phyloP scores from a whole-genome alignment of 768 basidiomycete species.

The Hericium alpestre region DNA sequence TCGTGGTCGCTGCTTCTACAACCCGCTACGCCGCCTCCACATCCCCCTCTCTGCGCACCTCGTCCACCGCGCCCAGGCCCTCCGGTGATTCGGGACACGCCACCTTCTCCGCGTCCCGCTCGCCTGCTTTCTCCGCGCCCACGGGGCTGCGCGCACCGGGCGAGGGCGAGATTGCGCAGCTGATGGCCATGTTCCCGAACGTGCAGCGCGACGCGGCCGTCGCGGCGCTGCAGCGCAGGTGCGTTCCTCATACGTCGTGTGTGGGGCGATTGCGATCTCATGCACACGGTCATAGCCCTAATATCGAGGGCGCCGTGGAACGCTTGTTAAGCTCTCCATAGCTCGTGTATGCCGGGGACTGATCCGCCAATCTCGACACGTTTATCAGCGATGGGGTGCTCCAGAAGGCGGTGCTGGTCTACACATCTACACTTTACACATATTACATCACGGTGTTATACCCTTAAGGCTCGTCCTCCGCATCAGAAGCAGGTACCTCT shows the following conservation, averaged over 20 bases:
- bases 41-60: too few species aligned
- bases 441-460: too few species aligned
- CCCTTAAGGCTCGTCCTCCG: slow-evolving; percentile 24
- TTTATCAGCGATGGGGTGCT: too few species aligned
- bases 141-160: slow-evolving; percentile 58
- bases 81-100: not conserved
- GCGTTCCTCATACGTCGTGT: slow-evolving; percentile 14
- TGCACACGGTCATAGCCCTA: slow-evolving; percentile 36
- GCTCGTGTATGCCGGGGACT: too few species aligned
- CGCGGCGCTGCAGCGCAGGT: slow-evolving; percentile 77
- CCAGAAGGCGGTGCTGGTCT: too few species aligned
- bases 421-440: not conserved
- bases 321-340: slow-evolving; percentile 45
- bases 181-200: slow-evolving; percentile 80
- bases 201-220: slow-evolving; percentile 62
- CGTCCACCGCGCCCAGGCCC: too few species aligned
- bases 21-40: too few species aligned
- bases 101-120: not conserved
- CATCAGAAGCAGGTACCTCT: slow-evolving; percentile 31
- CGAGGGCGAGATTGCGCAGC: slow-evolving; percentile 64
- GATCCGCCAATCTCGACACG: too few species aligned
- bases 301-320: slow-evolving; percentile 76
- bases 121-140: slow-evolving; percentile 19
- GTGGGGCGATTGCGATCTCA: not conserved
- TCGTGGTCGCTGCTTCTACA: too few species aligned